Conservation (phyloP, 2,329 filamentous ascomycete genomes). For the Fusarium palustre region DNA sequence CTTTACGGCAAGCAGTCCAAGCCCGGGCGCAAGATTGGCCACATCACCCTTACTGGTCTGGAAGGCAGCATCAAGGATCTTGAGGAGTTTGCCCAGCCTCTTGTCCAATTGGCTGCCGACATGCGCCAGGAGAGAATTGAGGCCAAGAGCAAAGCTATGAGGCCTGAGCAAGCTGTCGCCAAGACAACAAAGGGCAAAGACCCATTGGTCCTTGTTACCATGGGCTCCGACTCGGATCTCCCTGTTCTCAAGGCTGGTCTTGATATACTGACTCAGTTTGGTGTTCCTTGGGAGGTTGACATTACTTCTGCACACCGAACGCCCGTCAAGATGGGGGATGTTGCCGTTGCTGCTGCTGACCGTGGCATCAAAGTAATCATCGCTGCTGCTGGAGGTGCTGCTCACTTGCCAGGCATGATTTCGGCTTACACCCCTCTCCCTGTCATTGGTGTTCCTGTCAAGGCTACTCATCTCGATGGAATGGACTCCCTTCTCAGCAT, state of each 20-base stretch:
- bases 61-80: constrained; percentile 69
- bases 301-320: constrained; percentile 87
- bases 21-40: constrained; percentile 92
- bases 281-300: constrained; percentile 77
- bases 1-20: constrained; percentile 93
- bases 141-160: constrained; percentile 54
- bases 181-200: constrained; percentile 15
- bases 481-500: constrained; percentile 78
- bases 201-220: constrained; percentile 80
- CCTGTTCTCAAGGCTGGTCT: constrained; percentile 74
- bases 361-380: constrained; percentile 80
- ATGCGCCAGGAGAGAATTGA: constrained; percentile 68
- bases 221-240: constrained; percentile 86
- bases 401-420: constrained; percentile 80
- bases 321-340: constrained; percentile 74
- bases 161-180: constrained; percentile 46
- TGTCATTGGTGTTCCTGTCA: constrained; percentile 82
- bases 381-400: constrained; percentile 79
- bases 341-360: constrained; percentile 71
- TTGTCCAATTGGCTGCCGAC: constrained; percentile 73
- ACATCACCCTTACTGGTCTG: constrained; percentile 85
- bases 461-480: constrained; percentile 78
- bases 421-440: constrained; percentile 77
- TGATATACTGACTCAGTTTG: constrained; percentile 74
- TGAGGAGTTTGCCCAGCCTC: constrained; percentile 68